Evolutionary conservation across 2,329 filamentous ascomycete species (phyloP), one percentile per base, ranked within the genome.

Genomic region (Scedosporium boydii): DNA sequence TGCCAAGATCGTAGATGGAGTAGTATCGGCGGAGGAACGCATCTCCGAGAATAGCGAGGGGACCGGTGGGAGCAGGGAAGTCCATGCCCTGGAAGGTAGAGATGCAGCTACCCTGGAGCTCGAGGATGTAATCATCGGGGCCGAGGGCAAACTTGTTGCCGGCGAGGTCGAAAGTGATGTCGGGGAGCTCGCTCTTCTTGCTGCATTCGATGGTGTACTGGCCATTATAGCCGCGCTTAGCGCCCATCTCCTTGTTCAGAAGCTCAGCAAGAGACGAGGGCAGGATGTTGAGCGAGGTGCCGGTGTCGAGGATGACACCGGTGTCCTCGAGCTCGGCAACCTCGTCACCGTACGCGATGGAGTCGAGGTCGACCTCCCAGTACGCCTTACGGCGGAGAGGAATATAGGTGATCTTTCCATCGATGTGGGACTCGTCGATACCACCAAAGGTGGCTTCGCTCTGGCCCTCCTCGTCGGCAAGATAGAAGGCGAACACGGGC

Each of bases 51-150:
- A 99, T 99, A 65, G 91, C 93, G 67, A 99, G 86, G 68, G 95
- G 95, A 57, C 95, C 93, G 64, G 89, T 88, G 46, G 92, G 92
- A 72, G 87, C 89, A 63, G 92, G 89, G 79, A 91, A 87, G 75
- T 93, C 95, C 88, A 98, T 96, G 70, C 92, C 93, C 87, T 96
- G 96, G 80, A 99, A 96, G 69, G 91, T 90, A 66, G 92, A 97
- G 77, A 99, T 96, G 78, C 95, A 99, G 74, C 88, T 93, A 69
- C 93, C 95, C 73, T 93, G 90, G 53, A 97, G 86, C 78, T 99
- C 93, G 48, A 99, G 87, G 69, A 97, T 93, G 81, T 99, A 99
- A 80, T 99, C 95, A 67, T 88, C 88, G 16, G 95, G 80, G 63
- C 83, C 81, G 69, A 99, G 96, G 73, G 87, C 89, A 82, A 98